Evolutionary conservation across 768 basidiomycete species (phyloP), one percentile per base, ranked within the genome.

Genomic region (Mycena epipterygia): DNA sequence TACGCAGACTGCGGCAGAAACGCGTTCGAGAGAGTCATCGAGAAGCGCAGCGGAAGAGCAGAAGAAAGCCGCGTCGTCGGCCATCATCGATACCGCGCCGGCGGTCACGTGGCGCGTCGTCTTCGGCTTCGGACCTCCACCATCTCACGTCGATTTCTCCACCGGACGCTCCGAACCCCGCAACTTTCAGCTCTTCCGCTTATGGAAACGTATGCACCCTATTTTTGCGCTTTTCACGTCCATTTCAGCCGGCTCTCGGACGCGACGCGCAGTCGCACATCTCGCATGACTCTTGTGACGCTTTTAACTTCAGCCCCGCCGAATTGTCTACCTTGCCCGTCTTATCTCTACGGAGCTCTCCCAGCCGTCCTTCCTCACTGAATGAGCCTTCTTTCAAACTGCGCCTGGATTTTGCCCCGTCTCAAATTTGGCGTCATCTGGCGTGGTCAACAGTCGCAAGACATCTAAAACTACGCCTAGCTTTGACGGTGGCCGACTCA

Each of bases 401-500:
- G 51, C 21, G 51, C 51, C 51, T 33, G 51, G 51, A 53, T 53
- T 53, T 51, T 30, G 51, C 32, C 32, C 51, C 51, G 51, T 53
- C 51, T 53, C 51, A 53, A 53, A 53, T 53, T 53, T 53, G 51
- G 51, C 19, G 32, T 33, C 32, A 53, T 33, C 51, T 53, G 51
- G 51, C 30, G 51, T 51, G 7, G 35, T 53, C 51, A 53, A 53
- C 51, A 32, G 29, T 53, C 51, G 51, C 51, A 53, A 33, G 51
- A 53, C 51, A 32, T 53, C 51, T 30, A 32, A 53, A 33, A 53
- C 51, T 53, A 53, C 51, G 51, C 51, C 51, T 29, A 53, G 30
- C 51, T 53, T 53, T 53, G 51, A 53, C 30, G 19, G 51, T 53
- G 30, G 30, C 51, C 51, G 51, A 17, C 51, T 53, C 30, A 53